phyloP scores from a whole-genome alignment of 2,329 filamentous ascomycete genomes.

The Dissoconium aciculare region DNA sequence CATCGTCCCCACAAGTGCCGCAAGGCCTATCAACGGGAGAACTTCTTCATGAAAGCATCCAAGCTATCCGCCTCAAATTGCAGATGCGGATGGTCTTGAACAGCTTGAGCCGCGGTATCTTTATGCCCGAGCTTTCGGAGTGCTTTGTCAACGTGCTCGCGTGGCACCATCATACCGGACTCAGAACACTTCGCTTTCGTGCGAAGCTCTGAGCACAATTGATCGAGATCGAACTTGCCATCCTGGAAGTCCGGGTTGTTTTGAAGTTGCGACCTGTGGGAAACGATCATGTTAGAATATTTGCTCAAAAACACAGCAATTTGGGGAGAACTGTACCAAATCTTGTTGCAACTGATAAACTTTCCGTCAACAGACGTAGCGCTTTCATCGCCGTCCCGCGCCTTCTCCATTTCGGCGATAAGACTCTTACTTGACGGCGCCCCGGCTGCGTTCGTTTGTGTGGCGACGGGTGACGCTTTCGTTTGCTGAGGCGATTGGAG shows the following conservation, averaged over 20 bases:
- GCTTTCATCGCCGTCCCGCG: conserved; percentile 55
- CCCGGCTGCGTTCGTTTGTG: conserved; percentile 4
- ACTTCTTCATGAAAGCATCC: conserved; percentile 9
- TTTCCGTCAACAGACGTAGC: conserved; percentile 35
- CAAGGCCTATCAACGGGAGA: too few species aligned
- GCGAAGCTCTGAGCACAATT: conserved; percentile 79
- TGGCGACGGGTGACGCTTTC: conserved; percentile 8
- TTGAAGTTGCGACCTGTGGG: conserved; percentile 82
- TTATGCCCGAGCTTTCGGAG: conserved; percentile 31
- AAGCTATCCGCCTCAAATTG: conserved; percentile 10
- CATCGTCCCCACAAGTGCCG: too few species aligned
- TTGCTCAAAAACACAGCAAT: too few species aligned
- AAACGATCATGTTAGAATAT: too few species aligned
- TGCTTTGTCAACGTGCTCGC: conserved; percentile 66
- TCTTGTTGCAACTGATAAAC: conserved; percentile 73
- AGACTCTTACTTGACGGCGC: conserved; percentile 38
- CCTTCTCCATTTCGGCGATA: conserved; percentile 61
- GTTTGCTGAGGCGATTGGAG: conserved; percentile 24
- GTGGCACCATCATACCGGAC: conserved; percentile 73
- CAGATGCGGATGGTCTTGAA: conserved; percentile 1
- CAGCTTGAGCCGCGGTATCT: conserved; percentile 8
- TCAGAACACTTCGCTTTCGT: conserved; percentile 94
- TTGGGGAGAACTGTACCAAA: conserved; percentile 88
- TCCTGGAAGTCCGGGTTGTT: conserved; percentile 73
- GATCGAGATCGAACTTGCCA: conserved; percentile 86